These are phyloP conservation scores for Aspergillus sclerotialis DNA, from an alignment of 2,329 filamentous ascomycete species.

Conservation along the genomic window DNA sequence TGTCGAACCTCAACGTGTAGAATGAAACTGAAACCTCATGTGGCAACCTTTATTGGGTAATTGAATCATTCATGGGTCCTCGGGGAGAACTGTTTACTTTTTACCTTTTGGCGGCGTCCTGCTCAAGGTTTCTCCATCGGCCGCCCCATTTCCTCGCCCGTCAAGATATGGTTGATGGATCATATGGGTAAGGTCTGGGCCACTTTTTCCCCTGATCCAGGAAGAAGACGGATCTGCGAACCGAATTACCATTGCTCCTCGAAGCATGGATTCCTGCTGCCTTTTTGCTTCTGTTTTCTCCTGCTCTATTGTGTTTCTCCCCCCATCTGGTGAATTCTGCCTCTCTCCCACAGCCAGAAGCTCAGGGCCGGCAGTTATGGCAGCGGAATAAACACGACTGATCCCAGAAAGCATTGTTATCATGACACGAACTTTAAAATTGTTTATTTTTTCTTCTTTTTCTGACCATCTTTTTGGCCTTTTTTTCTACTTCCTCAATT, in stretches of 20 bases:
- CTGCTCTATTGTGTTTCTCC: neutral
- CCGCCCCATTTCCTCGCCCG: too few relatives aligned
- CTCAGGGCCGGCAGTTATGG: neutral
- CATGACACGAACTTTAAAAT: slow-evolving; percentile 5
- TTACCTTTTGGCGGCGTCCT: too few relatives aligned
- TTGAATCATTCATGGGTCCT: too few relatives aligned
- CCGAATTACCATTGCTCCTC: too few relatives aligned
- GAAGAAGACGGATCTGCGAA: slow-evolving; percentile 13
- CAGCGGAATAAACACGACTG: neutral
- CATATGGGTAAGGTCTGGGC: slow-evolving; percentile 7
- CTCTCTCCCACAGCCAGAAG: neutral
- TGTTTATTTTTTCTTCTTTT: slow-evolving; percentile 1
- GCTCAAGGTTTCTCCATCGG: too few relatives aligned
- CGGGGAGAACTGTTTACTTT: too few relatives aligned
- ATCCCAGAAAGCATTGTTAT: slow-evolving; percentile 3
- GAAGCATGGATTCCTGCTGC: slow-evolving; percentile 3
- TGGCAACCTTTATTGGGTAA: too few relatives aligned
- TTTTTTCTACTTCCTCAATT: neutral
- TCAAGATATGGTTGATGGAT: too few relatives aligned
- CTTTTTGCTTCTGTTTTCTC: slow-evolving; percentile 4
- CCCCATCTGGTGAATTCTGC: too few relatives aligned
- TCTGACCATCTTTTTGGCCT: neutral
- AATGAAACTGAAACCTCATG: too few relatives aligned
- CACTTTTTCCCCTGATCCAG: slow-evolving; percentile 11
- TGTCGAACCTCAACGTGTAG: too few relatives aligned